A percentile compares a stretch with the other conserved stretches of the same genome.
Evolutionary conservation across 1,284 basidiomycete genomes (phyloP).

Genomic region (Ustilago xerochloae): DNA sequence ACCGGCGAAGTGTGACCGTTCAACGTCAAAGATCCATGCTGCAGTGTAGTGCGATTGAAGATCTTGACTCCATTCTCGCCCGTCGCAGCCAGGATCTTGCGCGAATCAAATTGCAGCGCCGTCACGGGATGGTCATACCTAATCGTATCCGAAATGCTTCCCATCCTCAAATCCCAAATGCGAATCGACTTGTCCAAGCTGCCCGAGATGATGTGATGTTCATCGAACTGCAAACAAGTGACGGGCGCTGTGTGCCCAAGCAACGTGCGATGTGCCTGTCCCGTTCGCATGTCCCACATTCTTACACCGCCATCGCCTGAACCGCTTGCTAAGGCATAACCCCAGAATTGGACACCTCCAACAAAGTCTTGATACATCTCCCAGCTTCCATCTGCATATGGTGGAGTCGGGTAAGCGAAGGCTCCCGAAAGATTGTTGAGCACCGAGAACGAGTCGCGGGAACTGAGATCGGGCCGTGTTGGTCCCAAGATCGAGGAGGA

Average conservation of each 20-base stretch:
- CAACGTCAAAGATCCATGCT: conserved; percentile 82
- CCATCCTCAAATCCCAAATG: conserved; percentile 91
- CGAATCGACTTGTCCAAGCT: conserved; percentile 85
- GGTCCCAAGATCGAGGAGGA: conserved; percentile 46
- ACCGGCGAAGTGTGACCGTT: conserved; percentile 93
- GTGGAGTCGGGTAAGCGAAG: conserved; percentile 77
- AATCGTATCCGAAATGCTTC: conserved; percentile 86
- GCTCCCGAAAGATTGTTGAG: conserved; percentile 71
- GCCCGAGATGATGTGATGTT: conserved; percentile 89
- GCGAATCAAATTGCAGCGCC: conserved; percentile 88
- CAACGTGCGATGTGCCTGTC: conserved; percentile 93
- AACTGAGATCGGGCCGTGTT: conserved; percentile 29
- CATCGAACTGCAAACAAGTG: conserved; percentile 96
- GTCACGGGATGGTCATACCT: conserved; percentile 92
- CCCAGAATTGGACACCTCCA: conserved; percentile 98
- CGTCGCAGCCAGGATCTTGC: conserved; percentile 92
- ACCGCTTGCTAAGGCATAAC: conserved; percentile 94
- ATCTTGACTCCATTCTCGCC: conserved; percentile 94
- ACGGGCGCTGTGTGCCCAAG: conserved; percentile 93
- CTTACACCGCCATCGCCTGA: conserved; percentile 95
- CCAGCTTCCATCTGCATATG: conserved; percentile 86
- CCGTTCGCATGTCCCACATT: conserved; percentile 99
- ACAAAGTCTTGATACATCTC: conserved; percentile 98
- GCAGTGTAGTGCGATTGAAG: conserved; percentile 93
- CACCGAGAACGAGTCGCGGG: conserved; percentile 42